Percentiles rank a stretch among this genome's conserved stretches.
Evolutionary conservation across 1,284 basidiomycete species (phyloP).

Genomic region (Cryptococcus sp.): DNA sequence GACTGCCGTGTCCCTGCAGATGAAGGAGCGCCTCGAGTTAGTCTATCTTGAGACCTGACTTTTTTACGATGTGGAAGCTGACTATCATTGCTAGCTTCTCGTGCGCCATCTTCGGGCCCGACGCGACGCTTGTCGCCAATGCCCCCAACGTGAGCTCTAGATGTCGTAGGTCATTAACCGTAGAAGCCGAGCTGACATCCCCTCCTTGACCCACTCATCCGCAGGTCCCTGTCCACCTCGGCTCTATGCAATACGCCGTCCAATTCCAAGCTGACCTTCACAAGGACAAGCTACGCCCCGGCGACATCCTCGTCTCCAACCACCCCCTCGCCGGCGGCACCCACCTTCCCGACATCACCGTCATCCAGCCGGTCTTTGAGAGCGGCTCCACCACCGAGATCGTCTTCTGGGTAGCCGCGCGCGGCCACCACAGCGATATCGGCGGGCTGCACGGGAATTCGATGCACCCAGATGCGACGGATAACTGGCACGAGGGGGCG

Average conservation of each 20-base stretch:
- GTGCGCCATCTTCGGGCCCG: constrained; percentile 52
- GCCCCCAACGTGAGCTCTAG: constrained; percentile 12
- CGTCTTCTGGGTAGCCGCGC: constrained; percentile 43
- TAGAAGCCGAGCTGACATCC: no score
- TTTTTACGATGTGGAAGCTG: background rate
- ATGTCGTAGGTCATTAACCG: no score
- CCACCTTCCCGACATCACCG: constrained; percentile 54
- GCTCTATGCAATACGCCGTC: constrained; percentile 42
- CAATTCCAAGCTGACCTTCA: constrained; percentile 35
- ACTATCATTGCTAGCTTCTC: constrained; percentile 22
- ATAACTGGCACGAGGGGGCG: constrained; percentile 52
- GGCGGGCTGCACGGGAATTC: constrained; percentile 32
- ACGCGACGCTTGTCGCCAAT: constrained; percentile 54
- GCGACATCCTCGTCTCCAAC: constrained; percentile 54
- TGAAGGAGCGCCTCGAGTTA: constrained; percentile 42
- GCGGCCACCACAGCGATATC: constrained; percentile 52
- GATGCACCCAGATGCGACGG: constrained; percentile 50
- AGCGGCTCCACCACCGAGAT: constrained; percentile 21
- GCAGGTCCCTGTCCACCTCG: constrained; percentile 29
- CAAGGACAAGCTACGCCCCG: constrained; percentile 36
- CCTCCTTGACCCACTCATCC: no score
- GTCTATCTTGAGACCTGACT: background rate
- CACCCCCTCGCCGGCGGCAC: constrained; percentile 53
- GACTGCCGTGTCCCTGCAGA: constrained; percentile 45
- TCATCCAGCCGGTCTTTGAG: constrained; percentile 41